phyloP scores from a whole-genome alignment of 2,329 filamentous ascomycete species.

The Microcyclospora pomicola region DNA sequence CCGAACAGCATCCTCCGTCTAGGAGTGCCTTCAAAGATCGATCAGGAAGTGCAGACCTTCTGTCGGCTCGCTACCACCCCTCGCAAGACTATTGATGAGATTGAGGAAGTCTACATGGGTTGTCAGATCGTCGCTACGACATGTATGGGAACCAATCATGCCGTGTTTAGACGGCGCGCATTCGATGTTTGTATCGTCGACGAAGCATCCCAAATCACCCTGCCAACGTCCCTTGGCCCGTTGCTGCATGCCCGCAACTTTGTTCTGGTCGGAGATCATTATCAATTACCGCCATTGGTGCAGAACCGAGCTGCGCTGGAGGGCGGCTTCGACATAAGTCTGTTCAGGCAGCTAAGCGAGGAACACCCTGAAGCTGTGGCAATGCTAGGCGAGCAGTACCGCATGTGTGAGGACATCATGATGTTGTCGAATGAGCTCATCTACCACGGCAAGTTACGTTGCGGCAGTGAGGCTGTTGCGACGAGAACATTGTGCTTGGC shows the following conservation, averaged over 20 bases:
- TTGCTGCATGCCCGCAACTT: slow-evolving; percentile 88
- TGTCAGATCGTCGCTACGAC: slow-evolving; percentile 88
- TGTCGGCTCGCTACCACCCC: slow-evolving; percentile 62
- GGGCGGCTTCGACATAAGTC: slow-evolving; percentile 77
- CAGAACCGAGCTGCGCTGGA: slow-evolving; percentile 77
- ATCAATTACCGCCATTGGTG: slow-evolving; percentile 86
- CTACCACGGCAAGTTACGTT: slow-evolving; percentile 80
- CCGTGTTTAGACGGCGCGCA: slow-evolving; percentile 70
- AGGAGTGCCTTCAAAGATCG: slow-evolving; percentile 71
- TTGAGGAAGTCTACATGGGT: slow-evolving; percentile 69
- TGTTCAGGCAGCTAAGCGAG: slow-evolving; percentile 90
- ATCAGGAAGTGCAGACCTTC: slow-evolving; percentile 76
- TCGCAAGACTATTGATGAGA: slow-evolving; percentile 66
- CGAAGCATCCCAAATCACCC: slow-evolving; percentile 91
- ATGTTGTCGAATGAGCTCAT: slow-evolving; percentile 82
- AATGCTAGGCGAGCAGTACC: slow-evolving; percentile 88
- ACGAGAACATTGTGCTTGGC: slow-evolving; percentile 54
- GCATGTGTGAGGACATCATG: slow-evolving; percentile 98
- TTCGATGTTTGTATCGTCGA: slow-evolving; percentile 99
- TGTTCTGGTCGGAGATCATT: slow-evolving; percentile 90
- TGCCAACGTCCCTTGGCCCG: slow-evolving; percentile 86
- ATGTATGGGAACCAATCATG: slow-evolving; percentile 81
- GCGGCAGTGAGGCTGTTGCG: slow-evolving; percentile 66
- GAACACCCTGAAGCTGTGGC: slow-evolving; percentile 76
- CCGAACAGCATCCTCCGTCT: slow-evolving; percentile 66